Base-by-base conservation (phyloP, 495 filamentous ascomycete genomes). In the Jackrogersella minutella region DNA sequence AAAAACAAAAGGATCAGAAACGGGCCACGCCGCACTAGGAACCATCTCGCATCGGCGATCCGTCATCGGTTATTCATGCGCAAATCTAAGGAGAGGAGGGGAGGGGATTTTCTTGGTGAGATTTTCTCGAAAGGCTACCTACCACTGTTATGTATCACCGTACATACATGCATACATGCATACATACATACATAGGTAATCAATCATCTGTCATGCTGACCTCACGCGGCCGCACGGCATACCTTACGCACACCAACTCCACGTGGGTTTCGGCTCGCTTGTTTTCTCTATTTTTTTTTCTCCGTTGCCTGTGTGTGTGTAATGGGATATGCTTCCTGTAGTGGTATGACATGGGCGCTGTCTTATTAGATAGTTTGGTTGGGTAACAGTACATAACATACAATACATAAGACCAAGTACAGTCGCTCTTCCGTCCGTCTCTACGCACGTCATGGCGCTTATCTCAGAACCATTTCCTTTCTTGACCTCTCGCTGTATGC, bases 381-480 rank as follows among this genome's bases (percentile, higher is more conserved):
- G 49, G 49, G 62, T 64, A 64, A 39, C 54, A 34, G 52, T 63
- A 49, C 44, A 52, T n/a, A n/a, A n/a, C 6, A 36, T 51, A 41
- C 58, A n/a, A 50, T 62, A 64, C 40, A 47, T 47, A 64, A 49
- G 51, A 57, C 9, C 11, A 44, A 44, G 26, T 31, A 65, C 56
- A 22, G 54, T 17, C 1, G 13, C n/a, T n/a, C n/a, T n/a, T n/a
- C 52, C 19, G 34, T 13, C 34, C 36, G 44, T 41, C 34, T 58
- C 28, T 46, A 68, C 46, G 64, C 64, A 68, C 58, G 64, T 62
- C 64, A 68, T 58, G 58, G 41, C 34, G 65, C 66, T 69, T 69
- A 69, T 64, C 56, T 69, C 66, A 69, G 50, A 64, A 65, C 66
- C 24, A 65, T 64, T 69, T 64, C 66, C 66, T 64, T 69, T 69